These are phyloP conservation scores for Septoria linicola DNA, from an alignment of 2,329 filamentous ascomycete genomes.

Conservation along the genomic window DNA sequence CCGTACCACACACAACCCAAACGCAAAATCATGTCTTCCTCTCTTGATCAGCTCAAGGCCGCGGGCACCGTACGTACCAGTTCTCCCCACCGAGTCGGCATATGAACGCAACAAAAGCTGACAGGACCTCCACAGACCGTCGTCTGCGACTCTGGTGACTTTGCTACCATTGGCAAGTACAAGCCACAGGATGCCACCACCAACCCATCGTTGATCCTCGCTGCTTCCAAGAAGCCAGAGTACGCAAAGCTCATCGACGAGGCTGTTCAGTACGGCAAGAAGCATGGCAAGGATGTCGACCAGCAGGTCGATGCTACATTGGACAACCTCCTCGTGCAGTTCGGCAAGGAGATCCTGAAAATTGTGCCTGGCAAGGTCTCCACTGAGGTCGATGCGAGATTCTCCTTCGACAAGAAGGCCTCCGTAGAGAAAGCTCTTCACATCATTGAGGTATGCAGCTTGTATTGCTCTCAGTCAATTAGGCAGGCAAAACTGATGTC, in stretches of 20 bases:
- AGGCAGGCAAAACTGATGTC: constrained; percentile 28
- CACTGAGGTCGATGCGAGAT: constrained; percentile 93
- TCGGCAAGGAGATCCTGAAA: constrained; percentile 94
- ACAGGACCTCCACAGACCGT: constrained; percentile 63
- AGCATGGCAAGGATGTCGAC: constrained; percentile 64
- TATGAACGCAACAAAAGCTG: constrained; percentile 26
- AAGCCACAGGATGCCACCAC: constrained; percentile 99
- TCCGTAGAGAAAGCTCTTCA: constrained; percentile 94
- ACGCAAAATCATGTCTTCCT: constrained; percentile 78
- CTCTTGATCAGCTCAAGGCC: constrained; percentile 96
- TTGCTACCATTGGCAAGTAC: constrained; percentile 93
- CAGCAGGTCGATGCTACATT: constrained; percentile 85
- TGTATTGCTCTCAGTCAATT: neutral
- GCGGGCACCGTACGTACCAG: constrained; percentile 78
- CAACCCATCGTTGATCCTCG: constrained; percentile 98
- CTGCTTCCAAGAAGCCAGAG: constrained; percentile 71
- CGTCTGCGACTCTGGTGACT: constrained; percentile 91
- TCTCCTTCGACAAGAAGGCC: constrained; percentile 91
- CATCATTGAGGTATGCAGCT: constrained; percentile 78
- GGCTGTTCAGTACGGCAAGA: constrained; percentile 76
- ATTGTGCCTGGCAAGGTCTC: constrained; percentile 98
- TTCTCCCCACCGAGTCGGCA: constrained; percentile 13
- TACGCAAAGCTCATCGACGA: constrained; percentile 33
- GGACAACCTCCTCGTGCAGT: constrained; percentile 93
- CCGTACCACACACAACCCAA: constrained; percentile 12